Conservation (phyloP, 192 early-diverging fungal species). For the Umbelopsis vinacea region DNA sequence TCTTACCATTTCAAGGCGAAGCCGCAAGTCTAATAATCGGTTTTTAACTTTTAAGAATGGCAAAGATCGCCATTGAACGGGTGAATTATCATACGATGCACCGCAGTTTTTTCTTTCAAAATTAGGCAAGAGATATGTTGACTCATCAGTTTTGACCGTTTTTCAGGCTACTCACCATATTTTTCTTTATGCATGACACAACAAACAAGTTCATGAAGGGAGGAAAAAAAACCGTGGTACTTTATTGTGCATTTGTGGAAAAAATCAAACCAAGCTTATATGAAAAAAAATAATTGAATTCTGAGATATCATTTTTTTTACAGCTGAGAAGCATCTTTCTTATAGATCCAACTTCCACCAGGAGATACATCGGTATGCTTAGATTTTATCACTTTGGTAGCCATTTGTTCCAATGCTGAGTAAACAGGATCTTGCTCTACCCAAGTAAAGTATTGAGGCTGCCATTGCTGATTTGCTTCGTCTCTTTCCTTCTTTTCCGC, state of each 20-base stretch:
- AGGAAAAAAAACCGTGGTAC: too few species aligned
- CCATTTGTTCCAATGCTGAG: slow-evolving; percentile 35
- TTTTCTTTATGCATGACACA: not conserved
- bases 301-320: not conserved
- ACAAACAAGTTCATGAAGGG: not conserved
- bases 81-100: not conserved
- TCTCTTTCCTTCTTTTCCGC: slow-evolving; percentile 57
- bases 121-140: too few species aligned
- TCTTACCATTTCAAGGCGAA: slow-evolving; percentile 4
- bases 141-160: not conserved
- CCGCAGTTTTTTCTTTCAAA: too few species aligned
- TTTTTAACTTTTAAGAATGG: not conserved
- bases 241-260: too few species aligned
- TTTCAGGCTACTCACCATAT: not conserved
- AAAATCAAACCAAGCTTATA: too few species aligned
- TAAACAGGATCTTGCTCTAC: slow-evolving; percentile 29
- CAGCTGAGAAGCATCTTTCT: not conserved
- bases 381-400: slow-evolving; percentile 2
- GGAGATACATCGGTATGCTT: slow-evolving; percentile 10
- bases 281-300: not conserved
- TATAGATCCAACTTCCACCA: slow-evolving; percentile 2
- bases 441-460: slow-evolving; percentile 38
- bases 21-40: not conserved
- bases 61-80: not conserved
- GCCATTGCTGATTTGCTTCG: slow-evolving; percentile 45